Conservation (phyloP, 768 basidiomycete species). For the Leccinum imitatum region DNA sequence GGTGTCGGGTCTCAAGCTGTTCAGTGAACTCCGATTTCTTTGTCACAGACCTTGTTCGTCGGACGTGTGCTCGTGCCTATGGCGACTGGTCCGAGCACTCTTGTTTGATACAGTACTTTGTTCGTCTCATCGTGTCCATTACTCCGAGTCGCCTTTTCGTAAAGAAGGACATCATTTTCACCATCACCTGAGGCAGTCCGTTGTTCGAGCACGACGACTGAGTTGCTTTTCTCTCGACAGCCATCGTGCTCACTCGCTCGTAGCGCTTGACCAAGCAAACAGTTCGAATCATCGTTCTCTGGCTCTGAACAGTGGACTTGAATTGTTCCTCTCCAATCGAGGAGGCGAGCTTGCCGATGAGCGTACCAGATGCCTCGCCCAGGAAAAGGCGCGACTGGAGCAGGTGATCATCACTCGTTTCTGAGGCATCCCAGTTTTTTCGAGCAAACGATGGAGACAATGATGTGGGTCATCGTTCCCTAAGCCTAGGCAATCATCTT, state of each 20-base stretch:
- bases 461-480: constrained; percentile 76
- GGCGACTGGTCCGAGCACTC: not conserved
- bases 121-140: not conserved
- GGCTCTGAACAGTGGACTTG: not conserved
- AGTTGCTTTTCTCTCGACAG: not conserved
- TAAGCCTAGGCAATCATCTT: constrained; percentile 29
- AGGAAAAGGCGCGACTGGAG: constrained; percentile 39
- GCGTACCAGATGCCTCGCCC: constrained; percentile 17
- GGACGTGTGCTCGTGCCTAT: not conserved
- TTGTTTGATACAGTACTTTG: not conserved
- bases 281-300: not conserved
- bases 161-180: no score
- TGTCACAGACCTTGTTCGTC: not conserved
- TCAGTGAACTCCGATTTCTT: not conserved
- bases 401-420: constrained; percentile 71
- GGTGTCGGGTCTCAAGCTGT: not conserved
- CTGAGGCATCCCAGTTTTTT: constrained; percentile 59
- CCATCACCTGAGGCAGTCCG: not conserved
- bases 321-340: not conserved
- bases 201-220: not conserved
- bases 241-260: not conserved
- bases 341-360: constrained; percentile 27
- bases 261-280: not conserved
- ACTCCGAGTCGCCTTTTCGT: no score
- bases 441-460: constrained; percentile 68